phyloP scores from a whole-genome alignment of 2,329 filamentous ascomycete species.

The Didymella glomerata region DNA sequence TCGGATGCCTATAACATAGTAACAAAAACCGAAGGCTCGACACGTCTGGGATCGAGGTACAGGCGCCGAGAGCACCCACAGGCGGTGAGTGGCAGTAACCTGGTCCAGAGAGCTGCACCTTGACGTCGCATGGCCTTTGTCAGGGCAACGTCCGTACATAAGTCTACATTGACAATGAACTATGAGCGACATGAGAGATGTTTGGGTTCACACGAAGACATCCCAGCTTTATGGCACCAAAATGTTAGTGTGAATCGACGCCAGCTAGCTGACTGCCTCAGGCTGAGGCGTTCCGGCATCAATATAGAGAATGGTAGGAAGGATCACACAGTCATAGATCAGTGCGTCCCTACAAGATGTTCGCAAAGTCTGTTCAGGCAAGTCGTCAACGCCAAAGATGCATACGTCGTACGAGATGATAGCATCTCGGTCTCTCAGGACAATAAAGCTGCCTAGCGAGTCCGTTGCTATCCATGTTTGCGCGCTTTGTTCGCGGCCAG shows the following conservation, averaged over 20 bases:
- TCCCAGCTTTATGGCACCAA: neutral
- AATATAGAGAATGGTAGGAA: neutral
- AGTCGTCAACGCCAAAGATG: neutral
- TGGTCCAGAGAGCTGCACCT: constrained; percentile 12
- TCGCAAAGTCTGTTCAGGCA: neutral
- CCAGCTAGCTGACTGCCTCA: neutral
- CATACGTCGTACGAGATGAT: constrained; percentile 12
- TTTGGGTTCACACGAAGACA: neutral
- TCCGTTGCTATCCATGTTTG: constrained; percentile 9
- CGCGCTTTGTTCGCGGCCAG: constrained; percentile 13
- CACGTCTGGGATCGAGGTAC: constrained; percentile 16
- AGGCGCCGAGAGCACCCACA: constrained; percentile 19
- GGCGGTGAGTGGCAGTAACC: constrained; percentile 22
- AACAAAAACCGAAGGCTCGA: neutral
- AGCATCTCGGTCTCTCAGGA: constrained; percentile 14
- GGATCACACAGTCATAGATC: neutral
- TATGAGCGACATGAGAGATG: neutral
- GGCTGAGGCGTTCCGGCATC: neutral
- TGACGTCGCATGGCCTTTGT: constrained; percentile 8
- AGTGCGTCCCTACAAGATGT: neutral
- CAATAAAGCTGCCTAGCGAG: constrained; percentile 20
- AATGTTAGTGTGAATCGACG: neutral
- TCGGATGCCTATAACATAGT: constrained; percentile 16
- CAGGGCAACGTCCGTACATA: constrained; percentile 3
- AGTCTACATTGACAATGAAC: neutral